phyloP scores from a whole-genome alignment of 805 yeast species.

The Hyphopichia homilentoma region DNA sequence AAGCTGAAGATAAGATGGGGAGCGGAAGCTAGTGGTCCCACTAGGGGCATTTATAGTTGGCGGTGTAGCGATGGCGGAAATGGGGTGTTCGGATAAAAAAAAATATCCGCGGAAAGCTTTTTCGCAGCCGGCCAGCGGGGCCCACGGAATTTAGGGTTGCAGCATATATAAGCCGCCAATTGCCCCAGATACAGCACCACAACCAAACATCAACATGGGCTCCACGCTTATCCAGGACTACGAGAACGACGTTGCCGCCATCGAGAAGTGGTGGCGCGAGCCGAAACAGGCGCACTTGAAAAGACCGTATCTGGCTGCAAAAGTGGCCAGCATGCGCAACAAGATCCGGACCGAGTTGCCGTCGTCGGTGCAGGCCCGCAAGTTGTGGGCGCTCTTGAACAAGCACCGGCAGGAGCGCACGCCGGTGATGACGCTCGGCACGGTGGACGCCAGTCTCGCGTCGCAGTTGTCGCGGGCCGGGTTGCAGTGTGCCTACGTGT shows the following conservation, averaged over 20 bases:
- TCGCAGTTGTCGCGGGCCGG: conserved; percentile 47
- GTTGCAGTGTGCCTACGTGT: conserved; percentile 51
- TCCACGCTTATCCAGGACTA: no score
- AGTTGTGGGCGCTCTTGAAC: conserved; percentile 44
- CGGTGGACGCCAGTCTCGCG: conserved; percentile 61
- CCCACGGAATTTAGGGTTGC: no score
- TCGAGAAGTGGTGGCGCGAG: conserved; percentile 8
- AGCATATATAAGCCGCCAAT: no score
- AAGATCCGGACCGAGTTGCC: conserved; percentile 37
- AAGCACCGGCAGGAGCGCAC: conserved; percentile 33
- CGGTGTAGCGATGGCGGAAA: no score
- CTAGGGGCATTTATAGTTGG: no score
- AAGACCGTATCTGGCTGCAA: conserved; percentile 51
- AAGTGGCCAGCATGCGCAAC: conserved; percentile 54
- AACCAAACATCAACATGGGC: no score
- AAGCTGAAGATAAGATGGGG: no score
- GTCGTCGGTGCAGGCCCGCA: conserved; percentile 52
- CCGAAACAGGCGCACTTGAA: conserved; percentile 12
- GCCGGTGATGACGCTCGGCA: conserved; percentile 58
- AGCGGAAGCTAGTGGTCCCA: no score
- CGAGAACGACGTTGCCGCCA: conserved; percentile 12
- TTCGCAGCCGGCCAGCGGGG: no score
- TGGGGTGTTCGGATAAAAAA: no score
- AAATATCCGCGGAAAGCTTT: no score
- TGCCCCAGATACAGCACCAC: no score